These are phyloP conservation scores for Populus hybrid DNA, from an alignment of 441 rosid genomes.

Conservation along the genomic window DNA sequence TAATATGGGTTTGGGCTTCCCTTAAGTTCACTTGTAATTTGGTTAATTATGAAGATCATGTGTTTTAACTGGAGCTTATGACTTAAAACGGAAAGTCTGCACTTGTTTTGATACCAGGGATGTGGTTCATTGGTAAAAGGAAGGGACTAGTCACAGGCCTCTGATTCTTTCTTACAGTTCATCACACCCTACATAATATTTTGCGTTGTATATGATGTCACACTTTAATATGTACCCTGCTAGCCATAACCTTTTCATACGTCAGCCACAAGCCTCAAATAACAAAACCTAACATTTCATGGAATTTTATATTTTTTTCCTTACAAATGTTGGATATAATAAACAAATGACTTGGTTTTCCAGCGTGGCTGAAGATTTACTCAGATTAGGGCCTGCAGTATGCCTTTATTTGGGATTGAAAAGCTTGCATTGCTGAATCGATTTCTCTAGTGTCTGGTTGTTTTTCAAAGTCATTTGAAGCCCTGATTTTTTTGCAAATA, in stretches of 20 bases:
- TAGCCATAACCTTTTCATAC: background rate
- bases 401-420: background rate
- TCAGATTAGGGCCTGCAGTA: background rate
- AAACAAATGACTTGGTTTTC: background rate
- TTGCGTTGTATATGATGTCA: background rate
- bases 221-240: background rate
- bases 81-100: background rate
- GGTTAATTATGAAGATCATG: background rate
- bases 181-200: background rate
- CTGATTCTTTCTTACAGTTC: background rate
- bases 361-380: background rate
- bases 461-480: constrained; percentile 3
- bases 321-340: background rate
- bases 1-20: background rate
- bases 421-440: background rate
- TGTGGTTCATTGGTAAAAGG: background rate
- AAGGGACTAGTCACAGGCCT: background rate
- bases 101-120: background rate
- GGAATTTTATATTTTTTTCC: background rate
- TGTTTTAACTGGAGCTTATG: background rate
- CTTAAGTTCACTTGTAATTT: background rate
- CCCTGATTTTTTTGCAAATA: background rate
- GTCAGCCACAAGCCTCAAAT: background rate
- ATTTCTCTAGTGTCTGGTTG: background rate
- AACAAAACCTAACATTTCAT: background rate